phyloP scores from a whole-genome alignment of 257 asterid genomes.

The Linaria vulgaris region DNA sequence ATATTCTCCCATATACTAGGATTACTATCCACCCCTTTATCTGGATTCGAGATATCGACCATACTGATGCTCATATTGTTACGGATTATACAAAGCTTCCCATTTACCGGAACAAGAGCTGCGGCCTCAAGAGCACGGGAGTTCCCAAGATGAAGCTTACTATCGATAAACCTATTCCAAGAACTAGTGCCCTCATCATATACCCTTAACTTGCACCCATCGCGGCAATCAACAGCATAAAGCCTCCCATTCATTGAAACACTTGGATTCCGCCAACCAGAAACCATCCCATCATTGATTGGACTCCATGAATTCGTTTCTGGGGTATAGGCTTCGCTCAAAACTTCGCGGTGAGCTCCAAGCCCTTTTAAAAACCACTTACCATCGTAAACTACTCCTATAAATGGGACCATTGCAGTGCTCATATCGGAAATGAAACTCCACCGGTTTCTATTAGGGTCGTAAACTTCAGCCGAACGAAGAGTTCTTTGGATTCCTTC shows the following conservation, averaged over 20 bases:
- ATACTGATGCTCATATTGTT: slow-evolving; percentile 65
- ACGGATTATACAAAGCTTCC: slow-evolving; percentile 61
- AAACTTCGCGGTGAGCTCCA: slow-evolving; percentile 61
- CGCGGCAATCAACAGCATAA: slow-evolving; percentile 58
- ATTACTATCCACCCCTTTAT: slow-evolving; percentile 42
- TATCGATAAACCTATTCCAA: slow-evolving; percentile 59
- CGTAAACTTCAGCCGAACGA: slow-evolving; percentile 58
- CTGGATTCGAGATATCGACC: slow-evolving; percentile 47
- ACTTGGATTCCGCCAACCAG: slow-evolving; percentile 69
- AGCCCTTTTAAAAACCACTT: slow-evolving; percentile 63
- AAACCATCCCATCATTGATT: slow-evolving; percentile 52
- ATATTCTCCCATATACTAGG: slow-evolving; percentile 58
- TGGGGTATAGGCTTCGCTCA: slow-evolving; percentile 53
- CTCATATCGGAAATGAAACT: slow-evolving; percentile 60
- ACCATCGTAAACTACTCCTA: slow-evolving; percentile 53
- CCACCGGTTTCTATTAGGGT: slow-evolving; percentile 62
- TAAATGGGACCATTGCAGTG: slow-evolving; percentile 67
- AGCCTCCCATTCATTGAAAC: slow-evolving; percentile 61
- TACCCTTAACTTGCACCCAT: slow-evolving; percentile 54
- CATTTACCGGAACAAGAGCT: slow-evolving; percentile 54
- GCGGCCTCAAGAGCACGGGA: slow-evolving; percentile 62
- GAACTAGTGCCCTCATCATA: slow-evolving; percentile 47
- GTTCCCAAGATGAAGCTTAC: slow-evolving; percentile 56
- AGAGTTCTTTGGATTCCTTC: slow-evolving; percentile 58
- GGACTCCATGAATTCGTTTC: slow-evolving; percentile 51